Evolutionary conservation across 495 filamentous ascomycete species (phyloP), one percentile per base, ranked within the genome.

Genomic region (Penicillium crystallinum): DNA sequence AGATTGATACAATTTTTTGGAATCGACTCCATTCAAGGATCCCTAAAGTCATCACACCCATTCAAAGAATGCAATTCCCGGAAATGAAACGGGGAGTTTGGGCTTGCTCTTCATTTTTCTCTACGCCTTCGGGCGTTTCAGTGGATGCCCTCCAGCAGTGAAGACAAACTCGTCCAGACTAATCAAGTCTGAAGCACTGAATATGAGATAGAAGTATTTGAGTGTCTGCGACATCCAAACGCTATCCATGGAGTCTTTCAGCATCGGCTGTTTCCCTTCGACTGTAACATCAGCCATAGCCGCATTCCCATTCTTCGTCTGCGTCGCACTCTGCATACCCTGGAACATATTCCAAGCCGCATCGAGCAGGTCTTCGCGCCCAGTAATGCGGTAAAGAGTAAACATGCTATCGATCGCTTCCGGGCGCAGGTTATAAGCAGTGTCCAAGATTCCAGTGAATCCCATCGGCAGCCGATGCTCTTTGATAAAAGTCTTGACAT

Each of bases 141-240:
- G 62, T 3, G 77, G 77, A 61, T 80, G 77, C 22, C 73, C 77
- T 51, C 74, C 77, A 6, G 77, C 77, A 53, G 77, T 80, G 61
- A 90, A 77, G 17, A 90, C 86, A 74, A 76, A 90, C 17, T 89
- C 76, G 66, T 91, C 86, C 58, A 90, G 62, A 59, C 78, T 84
- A 11, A 90, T 69, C 8, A 82, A 56, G 11, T 79, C 76, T 8
- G 81, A 81, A 15, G 82, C 74, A 17, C 72, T 76, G 54, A 86
- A 87, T 5, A 84, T 72, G 27, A 87, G 63, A 62, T 85, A 88
- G 55, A 86, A 85, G 56, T 87, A 89, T 66, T 87, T 89, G 45
- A 87, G 63, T n/a, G 84, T 83, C 72, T 87, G 84, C 25, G 78
- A 77, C 59, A 81, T 66, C 79, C 80, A 84, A 53, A 81, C 83